phyloP scores from a whole-genome alignment of 2,329 filamentous ascomycete genomes.

The Byssochlamys sp. region DNA sequence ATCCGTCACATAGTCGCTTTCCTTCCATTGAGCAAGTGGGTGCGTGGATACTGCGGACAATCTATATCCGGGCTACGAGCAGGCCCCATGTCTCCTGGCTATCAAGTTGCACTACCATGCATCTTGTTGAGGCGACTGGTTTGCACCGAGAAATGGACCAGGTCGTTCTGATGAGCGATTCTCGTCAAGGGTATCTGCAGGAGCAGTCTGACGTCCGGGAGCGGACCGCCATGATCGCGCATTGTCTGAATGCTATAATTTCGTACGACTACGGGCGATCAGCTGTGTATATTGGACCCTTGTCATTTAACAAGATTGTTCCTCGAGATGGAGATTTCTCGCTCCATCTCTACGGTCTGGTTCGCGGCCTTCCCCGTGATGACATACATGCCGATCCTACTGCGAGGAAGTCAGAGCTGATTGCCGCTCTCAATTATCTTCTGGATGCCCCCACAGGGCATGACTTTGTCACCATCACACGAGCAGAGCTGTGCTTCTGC shows the following conservation, averaged over 20 bases:
- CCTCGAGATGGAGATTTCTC: conserved; percentile 10
- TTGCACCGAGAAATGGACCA: conserved; percentile 11
- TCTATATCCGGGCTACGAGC: conserved; percentile 42
- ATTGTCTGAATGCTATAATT: conserved; percentile 20
- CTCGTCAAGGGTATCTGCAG: conserved; percentile 1
- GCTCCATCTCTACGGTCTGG: conserved; percentile 9
- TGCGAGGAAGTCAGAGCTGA: conserved; percentile 4
- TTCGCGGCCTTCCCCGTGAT: conserved; percentile 4
- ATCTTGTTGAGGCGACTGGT: conserved; percentile 43
- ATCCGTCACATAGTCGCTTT: conserved; percentile 15
- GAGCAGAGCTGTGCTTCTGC: conserved; percentile 21
- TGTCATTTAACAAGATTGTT: conserved; percentile 7
- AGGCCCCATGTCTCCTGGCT: conserved; percentile 46
- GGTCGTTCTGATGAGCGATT: conserved; percentile 10
- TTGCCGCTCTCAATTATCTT: conserved; percentile 7
- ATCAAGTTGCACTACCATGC: conserved; percentile 46
- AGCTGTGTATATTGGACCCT: conserved; percentile 14
- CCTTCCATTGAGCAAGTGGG: conserved; percentile 18
- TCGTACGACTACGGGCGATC: conserved; percentile 27
- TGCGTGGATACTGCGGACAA: conserved; percentile 42
- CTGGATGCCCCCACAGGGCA: conserved; percentile 9
- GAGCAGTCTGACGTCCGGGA: conserved; percentile 12
- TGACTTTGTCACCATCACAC: conserved; percentile 23
- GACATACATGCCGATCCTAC: conserved; percentile 3
- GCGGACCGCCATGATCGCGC: conserved; percentile 20